Percentiles rank a stretch among this genome's conserved stretches.
These are phyloP conservation scores for Schwanniomyces vanrijiae DNA, from an alignment of 805 yeast species.

Conservation along the genomic window DNA sequence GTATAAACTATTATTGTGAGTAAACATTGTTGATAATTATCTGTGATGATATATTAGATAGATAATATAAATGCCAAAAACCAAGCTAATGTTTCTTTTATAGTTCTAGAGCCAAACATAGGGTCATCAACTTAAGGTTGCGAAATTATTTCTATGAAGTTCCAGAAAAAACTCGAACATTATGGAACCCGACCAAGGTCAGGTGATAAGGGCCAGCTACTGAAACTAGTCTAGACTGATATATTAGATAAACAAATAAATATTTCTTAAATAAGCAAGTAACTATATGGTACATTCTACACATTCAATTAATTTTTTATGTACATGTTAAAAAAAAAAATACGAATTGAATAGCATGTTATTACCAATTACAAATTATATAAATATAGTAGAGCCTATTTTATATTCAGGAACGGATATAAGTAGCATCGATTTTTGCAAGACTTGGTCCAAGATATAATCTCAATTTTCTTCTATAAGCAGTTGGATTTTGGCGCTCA, in stretches of 20 bases:
- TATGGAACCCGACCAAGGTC: neutral
- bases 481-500: constrained; percentile 68
- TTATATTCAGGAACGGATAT: constrained; percentile 29
- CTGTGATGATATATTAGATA: no score
- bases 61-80: no score
- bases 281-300: no score
- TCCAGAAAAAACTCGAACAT: neutral
- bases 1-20: neutral
- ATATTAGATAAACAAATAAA: no score
- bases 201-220: no score
- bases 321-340: no score
- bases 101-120: neutral
- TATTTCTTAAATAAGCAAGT: no score
- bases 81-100: constrained; percentile 1
- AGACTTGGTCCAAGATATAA: constrained; percentile 71
- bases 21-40: neutral
- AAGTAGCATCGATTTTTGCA: constrained; percentile 89
- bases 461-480: constrained; percentile 80
- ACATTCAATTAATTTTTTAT: no score
- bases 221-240: no score
- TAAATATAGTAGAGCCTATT: no score
- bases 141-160: neutral
- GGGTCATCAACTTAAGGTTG: neutral
- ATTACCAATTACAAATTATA: no score
- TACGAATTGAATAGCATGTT: no score